Evolutionary conservation across 2,329 filamentous ascomycete genomes (phyloP).

Genomic region (Pyrenophora seminiperda): DNA sequence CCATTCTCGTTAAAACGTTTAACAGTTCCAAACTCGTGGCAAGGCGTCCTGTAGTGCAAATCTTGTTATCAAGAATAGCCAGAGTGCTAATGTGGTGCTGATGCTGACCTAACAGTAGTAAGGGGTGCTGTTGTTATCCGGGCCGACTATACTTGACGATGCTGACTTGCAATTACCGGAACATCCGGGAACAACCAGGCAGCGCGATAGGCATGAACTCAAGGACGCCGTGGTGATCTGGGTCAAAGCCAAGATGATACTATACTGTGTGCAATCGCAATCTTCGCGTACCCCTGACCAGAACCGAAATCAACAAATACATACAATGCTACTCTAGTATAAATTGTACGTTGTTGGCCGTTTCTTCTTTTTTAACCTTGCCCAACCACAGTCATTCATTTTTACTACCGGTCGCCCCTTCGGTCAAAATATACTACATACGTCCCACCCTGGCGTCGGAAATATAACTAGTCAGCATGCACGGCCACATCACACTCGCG

Average conservation of each 20-base stretch:
- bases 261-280: background rate
- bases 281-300: background rate
- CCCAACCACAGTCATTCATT: background rate
- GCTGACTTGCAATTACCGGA: slow-evolving; percentile 5
- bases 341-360: background rate
- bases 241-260: background rate
- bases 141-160: slow-evolving; percentile 1
- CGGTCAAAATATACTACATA: background rate
- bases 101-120: too few relatives aligned
- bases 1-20: too few relatives aligned
- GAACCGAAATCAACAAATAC: background rate
- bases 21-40: too few relatives aligned
- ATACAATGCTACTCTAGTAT: too few relatives aligned
- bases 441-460: background rate
- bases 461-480: slow-evolving; percentile 1
- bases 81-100: background rate
- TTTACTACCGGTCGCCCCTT: background rate
- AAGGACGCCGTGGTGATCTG: background rate
- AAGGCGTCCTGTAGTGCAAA: too few relatives aligned
- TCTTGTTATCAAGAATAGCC: background rate
- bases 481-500: background rate
- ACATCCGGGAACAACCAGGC: background rate
- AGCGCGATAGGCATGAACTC: background rate
- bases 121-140: background rate
- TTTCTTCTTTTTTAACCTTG: background rate